phyloP scores from a whole-genome alignment of 2,329 filamentous ascomycete genomes.

The Simplicillium aogashimaense region DNA sequence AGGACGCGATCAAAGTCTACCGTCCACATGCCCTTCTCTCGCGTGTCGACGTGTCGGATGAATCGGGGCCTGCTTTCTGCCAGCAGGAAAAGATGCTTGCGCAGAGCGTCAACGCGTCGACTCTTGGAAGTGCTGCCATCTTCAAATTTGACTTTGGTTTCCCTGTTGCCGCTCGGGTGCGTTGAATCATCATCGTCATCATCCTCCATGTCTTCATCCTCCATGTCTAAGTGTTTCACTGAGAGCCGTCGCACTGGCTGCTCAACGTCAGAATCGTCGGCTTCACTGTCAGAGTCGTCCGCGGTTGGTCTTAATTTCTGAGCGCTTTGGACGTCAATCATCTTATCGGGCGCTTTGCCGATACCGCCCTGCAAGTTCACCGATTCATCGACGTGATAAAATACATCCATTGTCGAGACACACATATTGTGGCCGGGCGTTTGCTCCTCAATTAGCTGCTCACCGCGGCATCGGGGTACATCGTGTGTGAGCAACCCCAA shows the following conservation, averaged over 20 bases:
- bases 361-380: slow-evolving; percentile 48
- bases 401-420: slow-evolving; percentile 47
- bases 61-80: slow-evolving; percentile 61
- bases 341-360: slow-evolving; percentile 39
- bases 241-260: slow-evolving; percentile 3
- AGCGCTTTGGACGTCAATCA: slow-evolving; percentile 33
- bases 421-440: slow-evolving; percentile 17
- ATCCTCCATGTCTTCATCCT: slow-evolving; percentile 24
- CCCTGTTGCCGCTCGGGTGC: slow-evolving; percentile 24
- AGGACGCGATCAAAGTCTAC: slow-evolving; percentile 73
- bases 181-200: slow-evolving; percentile 22
- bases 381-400: slow-evolving; percentile 39
- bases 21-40: slow-evolving; percentile 65
- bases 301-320: slow-evolving; percentile 36
- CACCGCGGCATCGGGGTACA: slow-evolving; percentile 55
- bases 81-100: slow-evolving; percentile 64
- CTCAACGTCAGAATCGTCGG: slow-evolving; percentile 16
- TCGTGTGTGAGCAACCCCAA: slow-evolving; percentile 62
- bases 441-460: slow-evolving; percentile 30
- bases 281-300: slow-evolving; percentile 12
- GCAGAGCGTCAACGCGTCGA: slow-evolving; percentile 48
- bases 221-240: slow-evolving; percentile 1
- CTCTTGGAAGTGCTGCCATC: slow-evolving; percentile 29
- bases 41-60: slow-evolving; percentile 53
- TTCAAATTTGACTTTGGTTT: slow-evolving; percentile 41